phyloP scores from a whole-genome alignment of 768 basidiomycete species.

The Russula compacta region DNA sequence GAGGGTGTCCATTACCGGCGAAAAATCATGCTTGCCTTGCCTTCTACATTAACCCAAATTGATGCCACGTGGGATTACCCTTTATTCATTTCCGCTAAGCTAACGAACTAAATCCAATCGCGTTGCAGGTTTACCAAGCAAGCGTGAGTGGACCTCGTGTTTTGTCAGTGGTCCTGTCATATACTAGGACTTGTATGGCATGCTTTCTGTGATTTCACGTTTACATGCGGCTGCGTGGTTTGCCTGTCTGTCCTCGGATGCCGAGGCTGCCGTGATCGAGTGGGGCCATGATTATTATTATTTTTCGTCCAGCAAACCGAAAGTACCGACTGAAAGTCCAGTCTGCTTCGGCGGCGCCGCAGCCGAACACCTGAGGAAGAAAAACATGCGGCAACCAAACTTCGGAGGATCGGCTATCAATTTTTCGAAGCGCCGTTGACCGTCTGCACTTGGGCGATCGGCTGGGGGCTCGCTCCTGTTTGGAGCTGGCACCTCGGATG shows the following conservation, averaged over 20 bases:
- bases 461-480: not conserved
- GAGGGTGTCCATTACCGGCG: constrained; percentile 76
- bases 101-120: not conserved
- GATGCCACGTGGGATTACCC: constrained; percentile 78
- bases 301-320: not conserved
- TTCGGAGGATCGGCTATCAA: constrained; percentile 4
- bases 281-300: not conserved
- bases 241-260: not conserved
- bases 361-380: not conserved
- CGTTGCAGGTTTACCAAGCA: constrained; percentile 16
- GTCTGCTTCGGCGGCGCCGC: not conserved
- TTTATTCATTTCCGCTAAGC: constrained; percentile 3
- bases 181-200: constrained; percentile 9
- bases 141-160: constrained; percentile 8
- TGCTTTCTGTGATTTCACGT: not conserved
- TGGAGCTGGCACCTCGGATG: constrained; percentile 7
- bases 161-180: not conserved
- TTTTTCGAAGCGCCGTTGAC: not conserved
- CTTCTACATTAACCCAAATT: constrained; percentile 77
- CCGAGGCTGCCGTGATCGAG: not conserved
- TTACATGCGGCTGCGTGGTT: not conserved
- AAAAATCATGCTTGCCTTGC: constrained; percentile 82
- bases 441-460: not conserved
- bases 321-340: not conserved
- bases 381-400: not conserved